Evolutionary conservation across 2,329 filamentous ascomycete genomes (phyloP).

Genomic region (Paecilomyces formosus): DNA sequence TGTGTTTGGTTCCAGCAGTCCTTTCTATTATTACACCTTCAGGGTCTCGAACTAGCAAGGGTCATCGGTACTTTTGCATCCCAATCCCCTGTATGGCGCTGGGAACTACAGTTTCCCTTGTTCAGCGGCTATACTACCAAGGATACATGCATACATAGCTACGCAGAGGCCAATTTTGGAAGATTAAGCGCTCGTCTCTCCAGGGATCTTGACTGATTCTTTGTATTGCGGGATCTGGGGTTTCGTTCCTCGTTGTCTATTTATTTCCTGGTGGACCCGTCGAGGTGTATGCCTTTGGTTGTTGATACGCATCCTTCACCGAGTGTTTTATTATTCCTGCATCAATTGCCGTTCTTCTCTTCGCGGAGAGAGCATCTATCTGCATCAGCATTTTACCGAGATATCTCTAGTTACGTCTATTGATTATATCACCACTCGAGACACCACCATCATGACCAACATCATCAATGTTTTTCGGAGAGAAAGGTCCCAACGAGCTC

Average conservation of each 20-base stretch:
- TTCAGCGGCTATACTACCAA: background rate
- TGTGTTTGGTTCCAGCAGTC: background rate
- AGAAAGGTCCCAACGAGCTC: slow-evolving; percentile 13
- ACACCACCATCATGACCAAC: slow-evolving; percentile 15
- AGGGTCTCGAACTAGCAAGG: background rate
- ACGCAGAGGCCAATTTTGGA: background rate
- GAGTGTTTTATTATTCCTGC: background rate
- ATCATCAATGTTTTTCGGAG: slow-evolving; percentile 24
- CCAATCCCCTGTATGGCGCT: background rate
- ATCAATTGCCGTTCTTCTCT: background rate
- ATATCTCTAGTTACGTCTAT: background rate
- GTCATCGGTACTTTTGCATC: background rate
- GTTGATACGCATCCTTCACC: background rate
- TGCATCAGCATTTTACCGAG: no score
- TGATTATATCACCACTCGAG: background rate
- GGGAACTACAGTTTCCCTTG: background rate
- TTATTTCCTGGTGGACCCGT: background rate
- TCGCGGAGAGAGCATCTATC: background rate
- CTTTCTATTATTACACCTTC: background rate
- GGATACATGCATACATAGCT: background rate
- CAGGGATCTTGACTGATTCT: background rate
- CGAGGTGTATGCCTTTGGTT: background rate
- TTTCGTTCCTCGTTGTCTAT: background rate
- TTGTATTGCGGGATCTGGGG: background rate
- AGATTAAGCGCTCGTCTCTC: background rate